Evolutionary conservation across 2,329 filamentous ascomycete species (phyloP), one percentile per base, ranked within the genome.

Genomic region (Neonectria punicea): DNA sequence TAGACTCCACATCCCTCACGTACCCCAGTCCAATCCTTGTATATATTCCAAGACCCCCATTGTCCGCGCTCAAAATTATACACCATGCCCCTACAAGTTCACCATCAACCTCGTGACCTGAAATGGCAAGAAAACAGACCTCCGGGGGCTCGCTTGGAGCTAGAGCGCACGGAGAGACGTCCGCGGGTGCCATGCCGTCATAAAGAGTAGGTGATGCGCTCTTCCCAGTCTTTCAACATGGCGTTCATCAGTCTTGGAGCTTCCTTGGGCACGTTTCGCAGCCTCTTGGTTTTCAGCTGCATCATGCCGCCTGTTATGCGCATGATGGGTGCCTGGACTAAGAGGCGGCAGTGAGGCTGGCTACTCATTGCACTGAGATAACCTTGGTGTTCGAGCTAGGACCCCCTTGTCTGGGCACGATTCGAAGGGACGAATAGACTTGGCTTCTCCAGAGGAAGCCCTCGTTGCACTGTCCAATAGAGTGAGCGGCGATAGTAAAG

Each of bases 361-460:
- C 13, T 51, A 16, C 5, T 30, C 11, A 28, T 5, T 5, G 2
- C 16, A 22, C n/a, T n/a, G 13, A 51, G 25, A n/a, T 51, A 51
- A 20, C 20, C 47, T 14, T 51, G 5, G 10, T 51, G 47, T 5
- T 34, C n/a, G n/a, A n/a, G n/a, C n/a, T n/a, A n/a, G n/a, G n/a
- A 16, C 34, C 51, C 2, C 51, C 51, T 9, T 16, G 13, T 25
- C 22, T 10, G 14, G 51, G 51, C 9, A 9, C 13, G 1, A 54
- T 54, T 9, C 34, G 20, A 20, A 54, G 34, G 14, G 28, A 22
- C 10, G 51, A 28, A 4, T 30, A n/a, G 3, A 54, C 51, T 16
- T 54, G 51, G 14, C 34, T 36, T 22, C 51, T 28, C 51, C 51
- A 54, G 3, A 54, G 32, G 9, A 54, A 54, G 16, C 51, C 51